Evolutionary conservation across 176 grass and related monocot genomes (phyloP).

Genomic region (Musa beccarii): DNA sequence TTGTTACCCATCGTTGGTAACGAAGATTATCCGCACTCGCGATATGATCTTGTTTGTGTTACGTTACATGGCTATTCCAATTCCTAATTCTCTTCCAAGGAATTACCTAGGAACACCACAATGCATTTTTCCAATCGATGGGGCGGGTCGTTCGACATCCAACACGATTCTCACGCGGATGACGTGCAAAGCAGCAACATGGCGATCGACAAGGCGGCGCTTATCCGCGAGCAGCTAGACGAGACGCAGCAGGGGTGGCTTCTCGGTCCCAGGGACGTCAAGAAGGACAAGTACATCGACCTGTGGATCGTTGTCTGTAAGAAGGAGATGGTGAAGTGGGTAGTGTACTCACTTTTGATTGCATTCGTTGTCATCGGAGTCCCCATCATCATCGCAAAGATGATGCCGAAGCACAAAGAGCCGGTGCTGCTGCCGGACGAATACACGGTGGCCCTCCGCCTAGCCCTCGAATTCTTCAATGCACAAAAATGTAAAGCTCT

Average conservation of each 20-base stretch:
- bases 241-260: conserved; percentile 21
- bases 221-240: background rate
- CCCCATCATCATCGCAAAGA: background rate
- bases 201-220: background rate
- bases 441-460: conserved; percentile 6
- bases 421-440: background rate
- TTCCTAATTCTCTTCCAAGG: too few species aligned
- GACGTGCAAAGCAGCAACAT: conserved; percentile 16
- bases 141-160: conserved; percentile 26
- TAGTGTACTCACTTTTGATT: background rate
- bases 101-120: background rate
- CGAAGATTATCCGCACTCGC: too few species aligned
- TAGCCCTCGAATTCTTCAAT: conserved; percentile 23
- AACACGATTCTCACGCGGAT: background rate
- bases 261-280: background rate
- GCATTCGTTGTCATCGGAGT: background rate
- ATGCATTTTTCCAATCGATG: conserved; percentile 18
- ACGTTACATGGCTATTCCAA: too few species aligned
- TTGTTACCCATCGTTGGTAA: too few species aligned
- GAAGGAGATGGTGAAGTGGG: conserved; percentile 1
- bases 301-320: conserved; percentile 9
- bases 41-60: too few species aligned
- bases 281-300: conserved; percentile 14
- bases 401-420: conserved; percentile 4
- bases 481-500: conserved; percentile 24